phyloP scores from a whole-genome alignment of 2,329 filamentous ascomycete genomes.

The Geoglossum cookeanum region DNA sequence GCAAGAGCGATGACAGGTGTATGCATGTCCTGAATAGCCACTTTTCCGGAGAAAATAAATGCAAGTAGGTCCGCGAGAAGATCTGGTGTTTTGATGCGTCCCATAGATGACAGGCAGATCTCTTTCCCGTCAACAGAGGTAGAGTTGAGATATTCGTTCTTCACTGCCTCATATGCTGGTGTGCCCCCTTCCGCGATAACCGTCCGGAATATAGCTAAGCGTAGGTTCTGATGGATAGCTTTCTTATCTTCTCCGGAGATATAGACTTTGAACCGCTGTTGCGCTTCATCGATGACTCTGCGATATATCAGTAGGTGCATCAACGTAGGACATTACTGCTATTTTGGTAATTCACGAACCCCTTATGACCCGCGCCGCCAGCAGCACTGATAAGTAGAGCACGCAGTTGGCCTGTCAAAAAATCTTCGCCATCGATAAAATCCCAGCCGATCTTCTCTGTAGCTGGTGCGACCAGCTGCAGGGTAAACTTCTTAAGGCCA shows the following conservation, averaged over 20 bases:
- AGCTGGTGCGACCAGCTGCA: slow-evolving; percentile 57
- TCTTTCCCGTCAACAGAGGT: slow-evolving; percentile 83
- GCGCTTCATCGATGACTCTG: slow-evolving; percentile 52
- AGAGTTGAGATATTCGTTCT: slow-evolving; percentile 68
- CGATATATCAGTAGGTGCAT: slow-evolving; percentile 7
- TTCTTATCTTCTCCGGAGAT: slow-evolving; percentile 41
- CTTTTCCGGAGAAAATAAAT: slow-evolving; percentile 66
- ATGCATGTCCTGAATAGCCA: slow-evolving; percentile 76
- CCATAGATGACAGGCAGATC: slow-evolving; percentile 58
- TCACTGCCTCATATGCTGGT: slow-evolving; percentile 53
- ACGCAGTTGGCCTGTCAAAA: slow-evolving; percentile 62
- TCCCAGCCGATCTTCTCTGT: slow-evolving; percentile 75
- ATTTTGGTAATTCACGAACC: slow-evolving; percentile 38
- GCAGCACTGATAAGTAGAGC: slow-evolving; percentile 63
- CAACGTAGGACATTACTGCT: slow-evolving; percentile 3
- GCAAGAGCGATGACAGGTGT: slow-evolving; percentile 56
- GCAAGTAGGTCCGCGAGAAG: slow-evolving; percentile 49
- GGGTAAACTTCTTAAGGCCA: slow-evolving; percentile 58
- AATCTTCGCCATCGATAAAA: slow-evolving; percentile 58
- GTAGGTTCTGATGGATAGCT: slow-evolving; percentile 65
- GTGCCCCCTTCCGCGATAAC: slow-evolving; percentile 54
- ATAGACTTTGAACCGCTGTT: slow-evolving; percentile 66
- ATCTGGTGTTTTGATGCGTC: slow-evolving; percentile 47
- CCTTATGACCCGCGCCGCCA: slow-evolving; percentile 55
- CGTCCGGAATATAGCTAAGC: slow-evolving; percentile 61